Base-by-base conservation (phyloP, 306 rosid genomes). In the Vicia sativa region DNA sequence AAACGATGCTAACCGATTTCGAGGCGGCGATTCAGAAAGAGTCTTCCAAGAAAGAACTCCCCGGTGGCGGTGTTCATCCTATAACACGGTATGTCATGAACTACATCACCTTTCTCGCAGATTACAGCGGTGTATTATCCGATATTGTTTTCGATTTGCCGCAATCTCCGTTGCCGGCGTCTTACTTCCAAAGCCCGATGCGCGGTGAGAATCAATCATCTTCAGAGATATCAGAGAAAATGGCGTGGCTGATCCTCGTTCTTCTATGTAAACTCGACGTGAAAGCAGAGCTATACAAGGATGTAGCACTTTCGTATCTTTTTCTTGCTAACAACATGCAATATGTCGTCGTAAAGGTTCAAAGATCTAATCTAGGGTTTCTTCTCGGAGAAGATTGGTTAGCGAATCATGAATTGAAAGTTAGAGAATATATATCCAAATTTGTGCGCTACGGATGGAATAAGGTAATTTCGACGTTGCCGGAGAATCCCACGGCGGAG, bases 51-150 rank as follows among this genome's bases (percentile, higher is more conserved):
- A 70, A 45, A n/a, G 50, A 79, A 0, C 72, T 82, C 1, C 87
- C 87, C 0, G 79, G 83, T 13, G 96, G 96, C 21, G 96, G 90
- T 0, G 70, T 86, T 54, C 98, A 92, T 55, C 93, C 96, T 0
- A 87, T 92, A 45, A 90, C 96, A 16, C 87, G 91, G 11, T 87
- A 93, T 75, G 96, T 87, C 5, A 86, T 93, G 96, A 88, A 90
- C 49, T 93, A 93, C 69, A 25, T 93, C 5, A 13, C 87, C 0
- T 61, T 87, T 54, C 87, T 93, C 4, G 42, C 84, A 34, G 98
- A 87, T 37, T 90, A 87, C 84, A 75, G 75, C 54, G 79, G 76
- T 21, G 62, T 85, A 0, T 80, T 92, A 10, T 13, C 70, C 0
- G 87, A 87, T 11, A 84, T 92, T 1, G 37, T 90, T 48, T 82